Evolutionary conservation across 2,329 filamentous ascomycete species (phyloP), one percentile per base, ranked within the genome.

Genomic region (Colletotrichum simmondsii): DNA sequence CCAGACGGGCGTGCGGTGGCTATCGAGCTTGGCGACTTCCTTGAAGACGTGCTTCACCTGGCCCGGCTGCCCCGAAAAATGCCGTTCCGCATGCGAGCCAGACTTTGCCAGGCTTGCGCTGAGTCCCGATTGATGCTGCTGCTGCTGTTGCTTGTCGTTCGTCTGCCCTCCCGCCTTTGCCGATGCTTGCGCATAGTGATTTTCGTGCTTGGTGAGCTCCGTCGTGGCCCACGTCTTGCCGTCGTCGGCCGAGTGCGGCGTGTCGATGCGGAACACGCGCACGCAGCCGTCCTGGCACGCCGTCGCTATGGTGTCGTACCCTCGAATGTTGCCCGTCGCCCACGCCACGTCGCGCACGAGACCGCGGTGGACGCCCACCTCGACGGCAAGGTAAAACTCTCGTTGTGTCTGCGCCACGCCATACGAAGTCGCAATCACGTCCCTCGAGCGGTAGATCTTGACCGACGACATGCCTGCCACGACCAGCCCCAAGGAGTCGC

Each of bases 241-340:
- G 77, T 84, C 88, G 73, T 81, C 85, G 74, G 79, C 83, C 75
- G 77, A 80, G 73, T 83, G 83, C 0, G 89, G 87, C 0, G 93
- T 93, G 46, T 92, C 90, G 22, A 97, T 82, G 77, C 96, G 92
- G 79, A 97, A 98, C n/a, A 99, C 93, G 53, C 96, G 90, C 53
- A 98, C 91, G 77, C 91, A 92, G 3, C 97, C 96, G 80, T 99
- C 97, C 81, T 97, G 97, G 80, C 94, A 97, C 2, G 95, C 96
- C 6, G 95, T 97, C 3, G 96, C 97, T 77, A 98, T 89, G 70
- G 96, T 89, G 81, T 99, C 97, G 80, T 94, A 96, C 1, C 96
- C 96, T 52, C 95, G 87, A 77, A 97, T 95, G 75, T 95, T 97
- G 14, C 95, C 96, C 60, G 95, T 93, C 1, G 96, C 95, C 97